Percentiles rank a stretch among this genome's conserved stretches.
These are phyloP conservation scores for Phyllosticta capitalensis DNA, from an alignment of 2,329 filamentous ascomycete species.

Conservation along the genomic window DNA sequence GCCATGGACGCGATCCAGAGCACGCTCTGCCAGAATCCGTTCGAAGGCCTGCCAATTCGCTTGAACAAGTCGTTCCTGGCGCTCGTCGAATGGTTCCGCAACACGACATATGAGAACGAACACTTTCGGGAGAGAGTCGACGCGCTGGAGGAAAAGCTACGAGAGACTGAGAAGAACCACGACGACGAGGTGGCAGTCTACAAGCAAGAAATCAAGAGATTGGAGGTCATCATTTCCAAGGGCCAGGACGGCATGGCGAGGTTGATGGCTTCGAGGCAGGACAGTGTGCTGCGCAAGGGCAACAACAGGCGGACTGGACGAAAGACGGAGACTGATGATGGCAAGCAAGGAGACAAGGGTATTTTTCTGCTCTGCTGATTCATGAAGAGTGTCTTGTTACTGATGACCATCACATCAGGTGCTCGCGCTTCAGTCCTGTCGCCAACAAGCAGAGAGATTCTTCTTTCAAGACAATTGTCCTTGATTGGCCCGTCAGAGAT, in stretches of 20 bases:
- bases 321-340: background rate
- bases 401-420: conserved; percentile 3
- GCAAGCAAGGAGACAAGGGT: background rate
- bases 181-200: background rate
- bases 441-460: conserved; percentile 21
- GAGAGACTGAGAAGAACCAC: background rate
- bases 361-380: background rate
- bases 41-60: background rate
- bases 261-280: conserved; percentile 32
- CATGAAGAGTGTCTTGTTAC: too few relatives aligned
- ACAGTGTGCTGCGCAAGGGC: conserved; percentile 28
- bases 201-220: conserved; percentile 9
- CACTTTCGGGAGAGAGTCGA: background rate
- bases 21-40: conserved; percentile 6
- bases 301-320: conserved; percentile 15
- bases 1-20: conserved; percentile 2
- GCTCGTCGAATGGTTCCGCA: conserved; percentile 4
- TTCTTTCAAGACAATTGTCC: conserved; percentile 15
- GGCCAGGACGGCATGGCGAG: conserved; percentile 32
- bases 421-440: conserved; percentile 14
- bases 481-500: background rate
- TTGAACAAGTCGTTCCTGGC: conserved; percentile 3
- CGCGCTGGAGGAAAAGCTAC: background rate
- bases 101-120: background rate
- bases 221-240: conserved; percentile 35